phyloP scores from a whole-genome alignment of 78 protist species.

The Bodo saltans region DNA sequence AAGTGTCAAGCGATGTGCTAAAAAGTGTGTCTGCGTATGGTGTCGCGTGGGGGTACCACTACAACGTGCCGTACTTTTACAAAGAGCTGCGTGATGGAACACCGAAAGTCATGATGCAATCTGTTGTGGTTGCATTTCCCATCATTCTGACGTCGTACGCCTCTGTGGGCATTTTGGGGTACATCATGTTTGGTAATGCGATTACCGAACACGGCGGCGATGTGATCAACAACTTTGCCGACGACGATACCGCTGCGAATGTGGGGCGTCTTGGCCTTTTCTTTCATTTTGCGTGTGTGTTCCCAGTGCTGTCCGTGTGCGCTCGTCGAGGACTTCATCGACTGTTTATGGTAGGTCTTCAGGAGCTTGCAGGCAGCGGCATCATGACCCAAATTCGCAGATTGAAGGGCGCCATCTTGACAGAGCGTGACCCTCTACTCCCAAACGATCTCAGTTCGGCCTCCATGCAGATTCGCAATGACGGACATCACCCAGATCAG shows the following conservation, averaged over 20 bases:
- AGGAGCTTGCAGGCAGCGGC: no score
- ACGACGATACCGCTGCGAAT: not conserved
- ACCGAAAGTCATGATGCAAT: not conserved
- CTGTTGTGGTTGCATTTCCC: not conserved
- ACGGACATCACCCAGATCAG: not conserved
- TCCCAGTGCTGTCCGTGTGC: not conserved
- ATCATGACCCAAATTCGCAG: no score
- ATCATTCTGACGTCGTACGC: not conserved
- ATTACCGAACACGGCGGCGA: not conserved
- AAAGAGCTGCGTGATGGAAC: not conserved
- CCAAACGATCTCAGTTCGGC: no score
- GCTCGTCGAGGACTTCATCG: not conserved
- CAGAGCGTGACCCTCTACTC: no score
- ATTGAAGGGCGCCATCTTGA: no score
- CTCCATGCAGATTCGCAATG: no score
- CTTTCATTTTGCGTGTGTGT: slow-evolving; percentile 2
- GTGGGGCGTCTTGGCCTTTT: slow-evolving; percentile 11
- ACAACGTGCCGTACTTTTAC: slow-evolving; percentile 25
- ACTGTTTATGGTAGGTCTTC: no score
- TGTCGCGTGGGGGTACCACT: slow-evolving; percentile 22
- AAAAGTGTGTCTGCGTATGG: not conserved
- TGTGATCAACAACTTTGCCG: not conserved
- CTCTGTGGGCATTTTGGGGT: not conserved
- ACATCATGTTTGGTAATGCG: not conserved
- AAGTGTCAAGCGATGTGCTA: not conserved